Evolutionary conservation across 441 rosid species (phyloP).

Genomic region (Pelargonium citronellum): DNA sequence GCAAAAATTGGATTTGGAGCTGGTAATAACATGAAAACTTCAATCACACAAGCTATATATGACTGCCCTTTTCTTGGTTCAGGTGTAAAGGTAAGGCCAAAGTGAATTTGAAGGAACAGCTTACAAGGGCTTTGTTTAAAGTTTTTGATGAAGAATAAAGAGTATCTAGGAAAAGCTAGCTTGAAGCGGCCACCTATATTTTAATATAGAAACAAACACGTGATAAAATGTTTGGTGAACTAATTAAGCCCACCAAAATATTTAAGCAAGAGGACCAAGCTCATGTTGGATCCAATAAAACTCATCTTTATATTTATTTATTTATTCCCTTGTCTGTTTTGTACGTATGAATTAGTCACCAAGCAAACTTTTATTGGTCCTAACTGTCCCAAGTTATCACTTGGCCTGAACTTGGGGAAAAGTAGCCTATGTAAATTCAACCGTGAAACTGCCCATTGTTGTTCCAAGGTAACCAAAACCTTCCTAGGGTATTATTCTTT

Average conservation of each 20-base stretch:
- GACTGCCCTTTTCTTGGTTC: slow-evolving; percentile 83
- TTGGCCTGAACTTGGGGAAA: slow-evolving; percentile 1
- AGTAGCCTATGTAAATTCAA: not conserved
- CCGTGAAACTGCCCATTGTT: not conserved
- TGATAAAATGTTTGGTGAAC: slow-evolving; percentile 1
- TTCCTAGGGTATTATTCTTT: no score
- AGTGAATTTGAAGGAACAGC: slow-evolving; percentile 4
- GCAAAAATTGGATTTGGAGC: slow-evolving; percentile 92
- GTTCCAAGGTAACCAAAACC: no score
- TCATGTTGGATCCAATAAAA: not conserved
- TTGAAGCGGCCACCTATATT: not conserved
- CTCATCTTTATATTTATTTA: not conserved
- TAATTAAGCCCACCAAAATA: not conserved
- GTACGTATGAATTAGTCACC: not conserved
- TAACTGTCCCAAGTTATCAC: not conserved
- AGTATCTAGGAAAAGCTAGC: no score
- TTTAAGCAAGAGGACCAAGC: not conserved
- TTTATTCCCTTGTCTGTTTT: not conserved
- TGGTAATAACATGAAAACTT: slow-evolving; percentile 56
- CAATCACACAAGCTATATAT: slow-evolving; percentile 57
- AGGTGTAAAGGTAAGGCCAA: slow-evolving; percentile 56
- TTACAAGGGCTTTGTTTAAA: slow-evolving; percentile 6
- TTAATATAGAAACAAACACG: not conserved
- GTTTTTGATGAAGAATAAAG: not conserved
- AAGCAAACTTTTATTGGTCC: not conserved